These are phyloP conservation scores for Penicillium sp. DNA, from an alignment of 2,329 filamentous ascomycete genomes.

Conservation along the genomic window DNA sequence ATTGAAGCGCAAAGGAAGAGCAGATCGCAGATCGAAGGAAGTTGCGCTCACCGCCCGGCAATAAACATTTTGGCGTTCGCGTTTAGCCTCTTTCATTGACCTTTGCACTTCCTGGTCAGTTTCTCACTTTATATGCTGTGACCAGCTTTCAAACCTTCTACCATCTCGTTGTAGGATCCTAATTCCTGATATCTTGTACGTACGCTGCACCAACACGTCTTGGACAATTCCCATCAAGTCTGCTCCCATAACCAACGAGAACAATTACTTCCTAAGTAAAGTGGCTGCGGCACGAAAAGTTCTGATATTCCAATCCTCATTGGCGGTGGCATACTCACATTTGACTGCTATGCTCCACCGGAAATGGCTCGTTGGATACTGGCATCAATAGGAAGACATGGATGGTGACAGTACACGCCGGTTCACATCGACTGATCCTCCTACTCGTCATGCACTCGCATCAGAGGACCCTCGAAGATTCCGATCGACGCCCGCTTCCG, in stretches of 20 bases:
- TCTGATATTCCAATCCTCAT: neutral
- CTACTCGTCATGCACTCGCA: neutral
- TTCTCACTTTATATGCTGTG: neutral
- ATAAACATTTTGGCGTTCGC: conserved; percentile 11
- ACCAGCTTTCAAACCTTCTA: neutral
- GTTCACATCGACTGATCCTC: neutral
- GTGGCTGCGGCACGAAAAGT: neutral
- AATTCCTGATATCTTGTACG: neutral
- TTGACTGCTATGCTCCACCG: neutral
- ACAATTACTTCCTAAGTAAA: neutral
- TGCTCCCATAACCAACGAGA: neutral
- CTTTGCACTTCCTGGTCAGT: neutral
- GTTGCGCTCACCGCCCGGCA: conserved; percentile 28
- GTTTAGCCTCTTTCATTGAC: neutral
- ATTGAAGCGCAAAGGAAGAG: conserved; percentile 5
- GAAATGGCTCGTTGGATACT: neutral
- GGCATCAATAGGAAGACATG: neutral
- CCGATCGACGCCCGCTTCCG: neutral
- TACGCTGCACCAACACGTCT: neutral
- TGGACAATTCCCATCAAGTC: neutral
- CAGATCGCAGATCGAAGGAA: conserved; percentile 7
- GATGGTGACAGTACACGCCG: neutral
- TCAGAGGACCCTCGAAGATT: neutral
- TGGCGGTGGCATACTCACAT: neutral
- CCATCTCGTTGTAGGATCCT: no score